A percentile compares a stretch with the other conserved stretches of the same genome.
Evolutionary conservation across 2,329 filamentous ascomycete genomes (phyloP).

Genomic region (Thielaviopsis ethacetica): DNA sequence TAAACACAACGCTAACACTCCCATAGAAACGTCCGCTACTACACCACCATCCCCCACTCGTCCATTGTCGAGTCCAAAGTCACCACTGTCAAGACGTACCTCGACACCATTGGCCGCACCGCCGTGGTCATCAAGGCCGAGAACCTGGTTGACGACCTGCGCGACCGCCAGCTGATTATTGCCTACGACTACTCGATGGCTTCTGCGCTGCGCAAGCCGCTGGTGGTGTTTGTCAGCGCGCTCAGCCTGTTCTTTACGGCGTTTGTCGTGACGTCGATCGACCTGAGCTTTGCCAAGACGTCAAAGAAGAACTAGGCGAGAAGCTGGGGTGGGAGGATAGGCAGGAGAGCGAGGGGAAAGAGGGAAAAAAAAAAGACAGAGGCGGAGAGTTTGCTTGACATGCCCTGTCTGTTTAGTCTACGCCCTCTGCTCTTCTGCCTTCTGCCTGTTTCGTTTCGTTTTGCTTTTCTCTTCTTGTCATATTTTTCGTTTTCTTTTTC

Average conservation of each 20-base stretch:
- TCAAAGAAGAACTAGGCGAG: conserved; percentile 8
- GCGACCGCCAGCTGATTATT: conserved; percentile 69
- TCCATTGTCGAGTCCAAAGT: conserved; percentile 41
- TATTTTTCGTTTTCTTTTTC: background rate
- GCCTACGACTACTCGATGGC: conserved; percentile 70
- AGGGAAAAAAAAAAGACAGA: background rate
- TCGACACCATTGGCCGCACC: conserved; percentile 84
- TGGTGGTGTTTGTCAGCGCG: conserved; percentile 61
- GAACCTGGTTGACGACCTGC: conserved; percentile 81
- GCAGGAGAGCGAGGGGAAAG: background rate
- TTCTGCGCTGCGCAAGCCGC: conserved; percentile 68
- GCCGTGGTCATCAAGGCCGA: conserved; percentile 62
- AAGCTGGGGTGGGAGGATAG: background rate
- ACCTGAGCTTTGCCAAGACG: conserved; percentile 51
- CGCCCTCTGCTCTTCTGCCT: background rate
- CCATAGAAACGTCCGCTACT: conserved; percentile 67
- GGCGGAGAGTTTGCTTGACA: background rate
- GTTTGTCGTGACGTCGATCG: conserved; percentile 62
- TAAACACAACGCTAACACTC: too few species aligned
- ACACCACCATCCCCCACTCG: conserved; percentile 51
- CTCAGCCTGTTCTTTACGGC: conserved; percentile 57
- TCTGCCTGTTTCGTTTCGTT: background rate
- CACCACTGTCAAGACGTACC: conserved; percentile 68
- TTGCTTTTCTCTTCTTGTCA: background rate
- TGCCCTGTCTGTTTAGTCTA: background rate